These are phyloP conservation scores for Echinosophora koreensis DNA, from an alignment of 306 rosid species.

Conservation along the genomic window DNA sequence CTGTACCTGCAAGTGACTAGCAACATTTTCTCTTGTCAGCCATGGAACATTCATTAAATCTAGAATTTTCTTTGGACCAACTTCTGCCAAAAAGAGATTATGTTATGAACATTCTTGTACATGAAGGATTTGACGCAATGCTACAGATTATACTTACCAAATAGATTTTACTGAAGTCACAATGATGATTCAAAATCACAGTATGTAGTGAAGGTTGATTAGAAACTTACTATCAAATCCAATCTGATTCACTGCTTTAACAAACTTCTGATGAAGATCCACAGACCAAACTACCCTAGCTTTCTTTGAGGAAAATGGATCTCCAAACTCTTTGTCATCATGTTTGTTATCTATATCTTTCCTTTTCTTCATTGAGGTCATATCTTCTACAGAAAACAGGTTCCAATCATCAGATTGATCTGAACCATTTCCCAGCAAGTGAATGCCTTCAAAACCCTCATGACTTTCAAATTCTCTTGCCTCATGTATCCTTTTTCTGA, in stretches of 20 bases:
- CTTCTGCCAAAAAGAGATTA: conserved; percentile 76
- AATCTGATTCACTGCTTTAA: conserved; percentile 83
- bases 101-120: conserved; percentile 50
- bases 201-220: conserved; percentile 4
- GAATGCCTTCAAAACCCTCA: conserved; percentile 67
- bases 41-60: conserved; percentile 88
- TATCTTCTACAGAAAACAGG: conserved; percentile 68
- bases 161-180: conserved; percentile 9
- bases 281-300: conserved; percentile 93
- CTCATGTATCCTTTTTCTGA: conserved; percentile 82
- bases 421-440: conserved; percentile 55
- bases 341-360: conserved; percentile 65
- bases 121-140: background rate
- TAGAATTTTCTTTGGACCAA: conserved; percentile 90
- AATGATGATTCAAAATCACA: conserved; percentile 25
- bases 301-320: conserved; percentile 69
- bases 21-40: conserved; percentile 86
- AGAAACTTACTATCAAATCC: conserved; percentile 83
- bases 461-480: conserved; percentile 70
- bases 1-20: conserved; percentile 91
- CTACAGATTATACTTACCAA: background rate
- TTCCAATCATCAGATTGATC: conserved; percentile 72
- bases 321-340: conserved; percentile 70
- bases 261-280: conserved; percentile 92
- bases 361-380: conserved; percentile 62